Conservation (phyloP, 2,329 filamentous ascomycete species). For the Pezicula neosporulosa region DNA sequence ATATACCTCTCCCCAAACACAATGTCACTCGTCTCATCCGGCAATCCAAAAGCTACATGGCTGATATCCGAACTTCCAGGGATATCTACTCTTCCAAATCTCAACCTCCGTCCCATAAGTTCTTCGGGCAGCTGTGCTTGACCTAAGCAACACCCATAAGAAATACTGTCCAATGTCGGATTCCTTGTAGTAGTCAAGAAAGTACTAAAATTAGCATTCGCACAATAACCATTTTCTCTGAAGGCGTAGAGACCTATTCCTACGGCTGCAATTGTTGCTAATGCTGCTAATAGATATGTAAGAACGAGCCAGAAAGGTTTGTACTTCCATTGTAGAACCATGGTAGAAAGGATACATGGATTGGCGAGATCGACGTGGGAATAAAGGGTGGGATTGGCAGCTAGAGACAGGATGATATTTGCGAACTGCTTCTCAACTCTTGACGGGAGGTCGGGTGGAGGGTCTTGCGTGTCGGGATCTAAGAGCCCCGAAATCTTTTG, state of each 20-base stretch:
- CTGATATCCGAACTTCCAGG: background rate
- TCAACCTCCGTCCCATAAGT: background rate
- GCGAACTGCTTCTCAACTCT: background rate
- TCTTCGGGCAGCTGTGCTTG: background rate
- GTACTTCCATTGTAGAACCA: background rate
- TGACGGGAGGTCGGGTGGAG: background rate
- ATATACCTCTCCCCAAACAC: slow-evolving; percentile 1
- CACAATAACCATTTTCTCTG: background rate
- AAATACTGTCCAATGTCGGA: background rate
- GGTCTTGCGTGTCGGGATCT: background rate
- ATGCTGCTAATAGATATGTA: background rate
- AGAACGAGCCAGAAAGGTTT: background rate
- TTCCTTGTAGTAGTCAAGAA: slow-evolving; percentile 1
- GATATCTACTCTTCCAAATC: background rate
- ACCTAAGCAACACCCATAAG: background rate
- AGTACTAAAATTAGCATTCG: background rate
- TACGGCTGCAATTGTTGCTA: background rate
- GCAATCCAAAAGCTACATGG: background rate
- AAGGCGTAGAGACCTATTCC: slow-evolving; percentile 1
- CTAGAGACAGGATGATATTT: background rate
- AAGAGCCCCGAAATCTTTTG: background rate
- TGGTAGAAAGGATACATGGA: background rate
- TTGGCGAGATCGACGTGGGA: background rate
- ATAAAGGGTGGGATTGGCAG: background rate
- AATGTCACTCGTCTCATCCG: background rate